Base-by-base conservation (phyloP, 1,284 basidiomycete species). In the Irpex rosettiformis region DNA sequence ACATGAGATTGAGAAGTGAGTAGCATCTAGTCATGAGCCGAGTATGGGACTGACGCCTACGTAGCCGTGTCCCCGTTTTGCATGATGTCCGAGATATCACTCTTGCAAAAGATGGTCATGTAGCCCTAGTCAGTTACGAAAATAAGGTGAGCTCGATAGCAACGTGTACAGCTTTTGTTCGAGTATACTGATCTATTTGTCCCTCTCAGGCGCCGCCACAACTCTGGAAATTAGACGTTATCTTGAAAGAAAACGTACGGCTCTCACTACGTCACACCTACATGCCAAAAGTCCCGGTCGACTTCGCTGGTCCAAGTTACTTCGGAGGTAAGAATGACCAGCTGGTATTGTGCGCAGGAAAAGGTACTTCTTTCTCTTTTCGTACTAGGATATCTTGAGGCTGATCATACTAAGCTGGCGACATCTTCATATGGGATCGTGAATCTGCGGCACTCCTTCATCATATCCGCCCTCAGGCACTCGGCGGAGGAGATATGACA, bases 361-460 rank as follows among this genome's bases (percentile, higher is more conserved):
- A 92, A 81, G 78, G 90, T 85, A 54, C 58, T 69, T 60, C 10
- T 29, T 13, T 4, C 11, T 21, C 4, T 48, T 37, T 5, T 16
- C 25, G 18, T 21, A 10, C 16, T 28, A 33, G 25, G 43, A 8
- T 22, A 10, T 13, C 30, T 18, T 47, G 56, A 30, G 30, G 43
- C 6, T 51, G 30, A n/a, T 18, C n/a, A 22, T n/a, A 29, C n/a
- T n/a, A 16, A 59, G 89, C 80, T 61, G 89, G 90, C 1, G 88
- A 91, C 65, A 84, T 92, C 28, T 86, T 90, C 65, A 88, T 92
- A n/a, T 92, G 90, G 90, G 89, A 92, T 66, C 81, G 84, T 58
- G 86, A 90, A 70, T 87, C 86, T 6, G 90, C 81, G 7, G 78
- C 82, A 21, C 71, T 88, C 2, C 73, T 91, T 3, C 87, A 88